These are phyloP conservation scores for Akanthomyces muscarius DNA, from an alignment of 2,329 filamentous ascomycete genomes.

Conservation along the genomic window DNA sequence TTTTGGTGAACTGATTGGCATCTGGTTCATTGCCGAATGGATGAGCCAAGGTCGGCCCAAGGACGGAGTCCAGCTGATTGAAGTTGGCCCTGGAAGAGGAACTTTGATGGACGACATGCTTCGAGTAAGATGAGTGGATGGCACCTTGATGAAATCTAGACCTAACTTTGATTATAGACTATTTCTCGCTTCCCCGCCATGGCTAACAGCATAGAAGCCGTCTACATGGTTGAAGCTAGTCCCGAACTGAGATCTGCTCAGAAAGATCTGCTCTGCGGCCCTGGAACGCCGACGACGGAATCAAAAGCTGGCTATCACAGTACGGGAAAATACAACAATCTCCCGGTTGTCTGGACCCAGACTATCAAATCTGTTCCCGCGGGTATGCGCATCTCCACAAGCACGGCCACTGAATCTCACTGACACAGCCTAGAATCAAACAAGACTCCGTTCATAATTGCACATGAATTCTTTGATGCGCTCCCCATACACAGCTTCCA, in stretches of 20 bases:
- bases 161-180: conserved; percentile 51
- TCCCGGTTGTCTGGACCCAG: conserved; percentile 86
- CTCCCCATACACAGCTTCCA: conserved; percentile 95
- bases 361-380: conserved; percentile 78
- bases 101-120: conserved; percentile 97
- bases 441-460: conserved; percentile 86
- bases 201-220: conserved; percentile 70
- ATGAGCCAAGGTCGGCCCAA: conserved; percentile 77
- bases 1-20: conserved; percentile 88
- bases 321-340: conserved; percentile 67
- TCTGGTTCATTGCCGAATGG: conserved; percentile 98
- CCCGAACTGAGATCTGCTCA: conserved; percentile 71
- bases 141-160: not conserved
- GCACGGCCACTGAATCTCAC: not conserved
- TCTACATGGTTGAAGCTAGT: conserved; percentile 96
- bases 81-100: conserved; percentile 88
- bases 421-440: conserved; percentile 45
- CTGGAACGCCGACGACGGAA: conserved; percentile 61
- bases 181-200: conserved; percentile 79
- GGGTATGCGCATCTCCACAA: conserved; percentile 39
- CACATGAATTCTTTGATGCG: conserved; percentile 98
- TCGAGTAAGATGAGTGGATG: conserved; percentile 53
- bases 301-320: conserved; percentile 71
- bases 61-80: conserved; percentile 79
- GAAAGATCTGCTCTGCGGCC: conserved; percentile 75